Base-by-base conservation (phyloP, 257 asterid species). In the Nicotiana noctiflora region DNA sequence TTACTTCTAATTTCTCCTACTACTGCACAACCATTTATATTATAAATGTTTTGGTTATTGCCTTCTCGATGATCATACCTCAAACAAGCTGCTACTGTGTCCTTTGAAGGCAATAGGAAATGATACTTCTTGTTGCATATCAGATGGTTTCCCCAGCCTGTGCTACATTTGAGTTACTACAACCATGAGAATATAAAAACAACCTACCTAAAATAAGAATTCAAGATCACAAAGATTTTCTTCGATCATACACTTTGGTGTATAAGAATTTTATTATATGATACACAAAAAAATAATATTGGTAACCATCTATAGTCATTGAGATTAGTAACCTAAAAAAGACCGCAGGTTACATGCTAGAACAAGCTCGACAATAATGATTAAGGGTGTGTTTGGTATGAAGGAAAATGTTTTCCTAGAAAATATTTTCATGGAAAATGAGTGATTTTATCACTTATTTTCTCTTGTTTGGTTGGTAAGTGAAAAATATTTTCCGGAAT, bases 71-170 rank as follows among this genome's bases (percentile, higher is more conserved):
- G 52, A 25, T 59, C 80, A 78, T 5, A 59, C 70, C 84, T 86
- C 74, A 85, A 40, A 76, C 90, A 85, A 44, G 89, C 83, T 77
- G 81, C 63, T 21, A 83, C 11, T 27, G 85, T 84, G 23, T 86
- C 87, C 85, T 86, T 92, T 2, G 97, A 91, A 8, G 98, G 97
- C 85, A 96, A 79, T 82, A 96, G 32, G 70, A 96, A 96, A 87
- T 96, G 99, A 82, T 96, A 96, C 86, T 90, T 96, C 88, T 91
- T 96, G 66, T 90, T 96, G 92, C 99, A 94, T 62, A 90, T 90
- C 93, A 94, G 86, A 90, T 94, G 93, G 61, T 90, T 82, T 66
- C 97, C 99, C 99, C 99, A 96, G 64, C 98, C 99, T 96, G 91
- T 85, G 86, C 90, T 79, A 83, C 86, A 87, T 83, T 80, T 78